Evolutionary conservation across 78 protist genomes (phyloP).

Genomic region (Goniomonas avonlea): DNA sequence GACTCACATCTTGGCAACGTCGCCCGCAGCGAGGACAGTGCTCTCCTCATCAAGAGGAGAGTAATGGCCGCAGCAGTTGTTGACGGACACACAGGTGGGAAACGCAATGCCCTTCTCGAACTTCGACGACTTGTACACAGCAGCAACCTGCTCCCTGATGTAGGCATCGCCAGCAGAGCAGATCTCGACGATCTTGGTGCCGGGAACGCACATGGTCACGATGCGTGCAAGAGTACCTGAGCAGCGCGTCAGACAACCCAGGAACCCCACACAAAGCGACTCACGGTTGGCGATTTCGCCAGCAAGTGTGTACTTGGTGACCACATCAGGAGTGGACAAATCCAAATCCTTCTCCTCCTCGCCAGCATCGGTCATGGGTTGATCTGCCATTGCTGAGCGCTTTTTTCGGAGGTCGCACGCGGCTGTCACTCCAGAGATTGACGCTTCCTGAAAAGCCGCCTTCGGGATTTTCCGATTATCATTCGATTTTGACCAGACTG

Average conservation of each 20-base stretch:
- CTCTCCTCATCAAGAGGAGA: slow-evolving; percentile 70
- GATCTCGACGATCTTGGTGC: background rate
- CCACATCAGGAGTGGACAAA: slow-evolving; percentile 40
- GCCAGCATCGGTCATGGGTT: background rate
- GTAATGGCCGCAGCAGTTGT: slow-evolving; percentile 85
- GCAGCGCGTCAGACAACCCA: background rate
- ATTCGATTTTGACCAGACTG: too few species aligned
- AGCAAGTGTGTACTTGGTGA: slow-evolving; percentile 52
- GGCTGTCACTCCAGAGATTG: too few species aligned
- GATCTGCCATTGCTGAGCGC: too few species aligned
- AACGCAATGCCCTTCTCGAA: slow-evolving; percentile 84
- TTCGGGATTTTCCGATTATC: too few species aligned
- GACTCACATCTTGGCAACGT: slow-evolving; percentile 80
- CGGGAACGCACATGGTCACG: background rate
- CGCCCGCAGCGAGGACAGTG: slow-evolving; percentile 67
- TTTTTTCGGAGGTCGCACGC: too few species aligned
- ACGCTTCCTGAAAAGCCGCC: too few species aligned
- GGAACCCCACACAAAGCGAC: background rate
- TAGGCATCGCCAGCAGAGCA: background rate
- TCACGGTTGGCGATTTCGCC: slow-evolving; percentile 54
- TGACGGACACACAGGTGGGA: slow-evolving; percentile 90
- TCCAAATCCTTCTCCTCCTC: slow-evolving; percentile 16
- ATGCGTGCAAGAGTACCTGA: background rate
- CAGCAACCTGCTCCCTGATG: background rate
- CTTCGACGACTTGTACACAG: background rate